These are phyloP conservation scores for Picochlorum sp. DNA, from an alignment of 139 green algal species.

Conservation along the genomic window DNA sequence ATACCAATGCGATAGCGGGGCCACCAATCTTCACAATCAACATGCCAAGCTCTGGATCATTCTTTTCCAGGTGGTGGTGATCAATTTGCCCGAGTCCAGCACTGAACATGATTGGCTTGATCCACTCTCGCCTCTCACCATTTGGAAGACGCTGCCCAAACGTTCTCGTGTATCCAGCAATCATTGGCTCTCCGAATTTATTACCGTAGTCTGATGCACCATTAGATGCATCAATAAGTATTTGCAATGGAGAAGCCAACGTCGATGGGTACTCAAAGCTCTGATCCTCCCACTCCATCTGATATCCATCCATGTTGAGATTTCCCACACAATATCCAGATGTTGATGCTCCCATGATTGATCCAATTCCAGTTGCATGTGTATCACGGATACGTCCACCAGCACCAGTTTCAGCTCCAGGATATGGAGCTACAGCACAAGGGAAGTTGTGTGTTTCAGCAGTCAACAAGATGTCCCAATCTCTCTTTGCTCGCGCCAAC, in stretches of 20 bases:
- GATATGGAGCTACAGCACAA: slow-evolving; percentile 89
- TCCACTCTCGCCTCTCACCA: slow-evolving; percentile 91
- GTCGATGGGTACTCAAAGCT: slow-evolving; percentile 63
- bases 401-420: slow-evolving; percentile 91
- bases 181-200: slow-evolving; percentile 98
- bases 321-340: slow-evolving; percentile 97
- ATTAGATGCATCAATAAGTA: slow-evolving; percentile 97
- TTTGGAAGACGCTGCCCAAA: slow-evolving; percentile 82
- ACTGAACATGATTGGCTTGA: slow-evolving; percentile 99
- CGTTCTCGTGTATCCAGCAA: slow-evolving; percentile 88
- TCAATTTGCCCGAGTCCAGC: slow-evolving; percentile 89
- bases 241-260: slow-evolving; percentile 79
- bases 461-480: slow-evolving; percentile 97
- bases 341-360: slow-evolving; percentile 86
- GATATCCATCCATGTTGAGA: slow-evolving; percentile 60
- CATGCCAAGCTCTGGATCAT: slow-evolving; percentile 76
- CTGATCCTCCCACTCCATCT: slow-evolving; percentile 34
- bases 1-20: slow-evolving; percentile 98
- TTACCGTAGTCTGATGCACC: slow-evolving; percentile 97
- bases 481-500: slow-evolving; percentile 55
- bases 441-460: slow-evolving; percentile 99
- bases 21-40: slow-evolving; percentile 98
- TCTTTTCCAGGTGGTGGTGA: slow-evolving; percentile 69
- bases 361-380: slow-evolving; percentile 93
- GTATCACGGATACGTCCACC: slow-evolving; percentile 96